Percentiles rank a stretch among this genome's conserved stretches.
phyloP scores from a whole-genome alignment of 2,329 filamentous ascomycete genomes.

The Beauveria caledonica region DNA sequence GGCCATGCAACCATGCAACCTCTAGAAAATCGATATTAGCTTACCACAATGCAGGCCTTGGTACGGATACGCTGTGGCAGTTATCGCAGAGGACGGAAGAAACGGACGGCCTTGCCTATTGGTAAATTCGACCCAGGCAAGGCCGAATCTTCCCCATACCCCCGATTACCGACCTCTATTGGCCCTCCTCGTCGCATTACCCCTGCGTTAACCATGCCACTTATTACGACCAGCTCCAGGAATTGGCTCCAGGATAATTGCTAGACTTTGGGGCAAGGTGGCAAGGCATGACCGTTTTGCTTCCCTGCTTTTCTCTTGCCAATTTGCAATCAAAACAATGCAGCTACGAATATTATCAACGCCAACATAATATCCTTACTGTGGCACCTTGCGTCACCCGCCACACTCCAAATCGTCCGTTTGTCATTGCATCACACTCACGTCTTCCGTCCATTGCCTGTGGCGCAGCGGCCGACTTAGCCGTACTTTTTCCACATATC shows the following conservation, averaged over 20 bases:
- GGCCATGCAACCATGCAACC: neutral
- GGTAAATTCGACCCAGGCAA: neutral
- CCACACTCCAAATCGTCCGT: neutral
- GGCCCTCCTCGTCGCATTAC: neutral
- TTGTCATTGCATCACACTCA: neutral
- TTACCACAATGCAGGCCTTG: neutral
- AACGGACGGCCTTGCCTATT: too few species aligned
- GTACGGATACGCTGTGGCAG: too few species aligned
- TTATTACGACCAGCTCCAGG: neutral
- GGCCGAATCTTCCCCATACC: neutral
- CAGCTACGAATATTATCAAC: too few species aligned
- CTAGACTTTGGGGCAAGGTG: neutral
- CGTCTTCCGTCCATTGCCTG: neutral
- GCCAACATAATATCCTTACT: neutral
- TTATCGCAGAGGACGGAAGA: too few species aligned
- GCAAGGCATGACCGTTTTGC: neutral
- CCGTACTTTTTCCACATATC: neutral
- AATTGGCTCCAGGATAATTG: neutral
- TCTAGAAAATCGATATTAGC: neutral
- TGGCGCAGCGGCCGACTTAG: conserved; percentile 2
- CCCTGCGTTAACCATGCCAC: neutral
- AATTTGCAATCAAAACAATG: too few species aligned
- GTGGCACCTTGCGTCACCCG: conserved; percentile 3
- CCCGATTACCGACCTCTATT: neutral
- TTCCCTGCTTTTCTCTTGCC: neutral